Evolutionary conservation across 108 stramenopile species (phyloP).

Genomic region (Licmophora abbreviata): DNA sequence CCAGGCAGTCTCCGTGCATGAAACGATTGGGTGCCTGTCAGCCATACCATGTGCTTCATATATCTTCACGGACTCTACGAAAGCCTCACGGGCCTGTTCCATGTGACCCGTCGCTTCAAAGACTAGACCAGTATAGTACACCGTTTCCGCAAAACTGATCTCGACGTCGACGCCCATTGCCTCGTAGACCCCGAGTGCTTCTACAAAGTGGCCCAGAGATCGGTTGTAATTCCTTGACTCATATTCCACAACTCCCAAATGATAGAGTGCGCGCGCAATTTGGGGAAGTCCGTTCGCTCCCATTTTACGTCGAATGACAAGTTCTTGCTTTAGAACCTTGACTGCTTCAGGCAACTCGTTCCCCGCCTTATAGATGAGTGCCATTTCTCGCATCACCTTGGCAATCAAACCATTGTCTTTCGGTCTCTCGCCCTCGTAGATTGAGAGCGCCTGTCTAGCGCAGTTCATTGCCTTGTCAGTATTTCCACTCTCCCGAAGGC

Average conservation of each 20-base stretch:
- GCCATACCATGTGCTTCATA: constrained; percentile 30
- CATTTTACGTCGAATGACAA: constrained; percentile 40
- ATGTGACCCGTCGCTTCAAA: constrained; percentile 33
- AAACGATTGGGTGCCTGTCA: not conserved
- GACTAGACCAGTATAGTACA: constrained; percentile 42
- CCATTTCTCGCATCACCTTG: constrained; percentile 56
- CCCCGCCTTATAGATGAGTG: constrained; percentile 30
- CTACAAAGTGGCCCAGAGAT: constrained; percentile 43
- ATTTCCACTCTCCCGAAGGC: constrained; percentile 37
- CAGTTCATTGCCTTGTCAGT: constrained; percentile 53
- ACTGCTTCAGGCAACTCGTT: constrained; percentile 26
- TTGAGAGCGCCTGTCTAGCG: constrained; percentile 50
- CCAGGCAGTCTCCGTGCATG: not conserved
- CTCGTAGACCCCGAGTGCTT: constrained; percentile 42
- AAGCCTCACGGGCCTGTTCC: constrained; percentile 32
- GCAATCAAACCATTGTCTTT: constrained; percentile 53
- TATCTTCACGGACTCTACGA: constrained; percentile 30
- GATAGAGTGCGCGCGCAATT: constrained; percentile 37
- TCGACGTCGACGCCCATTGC: constrained; percentile 12
- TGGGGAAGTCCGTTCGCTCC: constrained; percentile 36
- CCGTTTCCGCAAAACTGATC: constrained; percentile 36
- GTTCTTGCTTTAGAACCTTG: constrained; percentile 47
- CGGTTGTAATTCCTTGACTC: constrained; percentile 36
- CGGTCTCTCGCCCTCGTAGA: constrained; percentile 43
- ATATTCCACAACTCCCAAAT: constrained; percentile 36